Percentiles rank a stretch among this genome's conserved stretches.
phyloP scores from a whole-genome alignment of 2,329 filamentous ascomycete species.

The Cryphonectria naterciae region DNA sequence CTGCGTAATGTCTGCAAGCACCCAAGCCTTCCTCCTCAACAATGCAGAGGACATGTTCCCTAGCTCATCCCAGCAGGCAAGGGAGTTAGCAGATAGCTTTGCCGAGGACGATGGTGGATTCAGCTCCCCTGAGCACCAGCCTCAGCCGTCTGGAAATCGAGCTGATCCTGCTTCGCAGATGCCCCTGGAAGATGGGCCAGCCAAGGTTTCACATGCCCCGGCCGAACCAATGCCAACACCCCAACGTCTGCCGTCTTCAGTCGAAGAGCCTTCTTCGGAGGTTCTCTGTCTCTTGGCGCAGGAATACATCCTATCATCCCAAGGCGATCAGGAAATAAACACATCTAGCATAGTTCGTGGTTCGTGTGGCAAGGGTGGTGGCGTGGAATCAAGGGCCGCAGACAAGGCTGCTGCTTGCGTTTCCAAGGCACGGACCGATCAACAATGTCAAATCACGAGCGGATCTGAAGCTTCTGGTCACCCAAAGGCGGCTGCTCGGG shows the following conservation, averaged over 20 bases:
- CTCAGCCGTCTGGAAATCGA: not conserved
- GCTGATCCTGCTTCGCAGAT: slow-evolving; percentile 26
- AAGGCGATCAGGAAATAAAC: slow-evolving; percentile 51
- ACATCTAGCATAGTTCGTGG: slow-evolving; percentile 28
- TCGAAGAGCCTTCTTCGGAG: slow-evolving; percentile 1
- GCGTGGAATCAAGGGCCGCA: not conserved
- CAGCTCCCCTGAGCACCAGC: not conserved
- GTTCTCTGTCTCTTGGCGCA: slow-evolving; percentile 49
- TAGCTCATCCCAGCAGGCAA: slow-evolving; percentile 58
- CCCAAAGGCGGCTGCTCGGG: not conserved
- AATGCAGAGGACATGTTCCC: slow-evolving; percentile 60
- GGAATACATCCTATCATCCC: slow-evolving; percentile 50
- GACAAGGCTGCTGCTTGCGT: not conserved
- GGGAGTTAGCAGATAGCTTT: slow-evolving; percentile 52
- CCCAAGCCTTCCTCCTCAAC: slow-evolving; percentile 55
- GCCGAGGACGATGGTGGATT: slow-evolving; percentile 31
- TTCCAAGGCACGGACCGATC: not conserved
- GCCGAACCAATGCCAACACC: not conserved
- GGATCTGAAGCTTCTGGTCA: not conserved
- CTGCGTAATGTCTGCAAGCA: slow-evolving; percentile 44
- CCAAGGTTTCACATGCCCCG: slow-evolving; percentile 5
- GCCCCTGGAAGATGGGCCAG: slow-evolving; percentile 19
- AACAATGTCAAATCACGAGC: not conserved
- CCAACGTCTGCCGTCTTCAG: not conserved
- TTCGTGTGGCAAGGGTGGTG: not conserved